Evolutionary conservation across 306 rosid species (phyloP).

Genomic region (Casuarina glauca): DNA sequence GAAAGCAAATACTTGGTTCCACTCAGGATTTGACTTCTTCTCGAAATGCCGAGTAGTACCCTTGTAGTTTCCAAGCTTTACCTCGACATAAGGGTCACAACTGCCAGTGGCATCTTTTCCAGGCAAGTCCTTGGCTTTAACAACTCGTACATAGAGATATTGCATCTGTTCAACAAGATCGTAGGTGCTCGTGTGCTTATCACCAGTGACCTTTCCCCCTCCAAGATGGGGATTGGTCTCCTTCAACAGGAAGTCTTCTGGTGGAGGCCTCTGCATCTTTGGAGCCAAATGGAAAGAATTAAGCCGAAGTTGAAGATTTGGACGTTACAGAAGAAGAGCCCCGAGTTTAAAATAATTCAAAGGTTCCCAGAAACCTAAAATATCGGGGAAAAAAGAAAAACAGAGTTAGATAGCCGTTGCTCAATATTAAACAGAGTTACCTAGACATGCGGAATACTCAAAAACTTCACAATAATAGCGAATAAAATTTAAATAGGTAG

Average conservation of each 20-base stretch:
- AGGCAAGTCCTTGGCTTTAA: slow-evolving; percentile 86
- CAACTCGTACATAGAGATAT: slow-evolving; percentile 92
- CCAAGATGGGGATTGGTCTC: slow-evolving; percentile 98
- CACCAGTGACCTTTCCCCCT: slow-evolving; percentile 89
- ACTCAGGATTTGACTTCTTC: slow-evolving; percentile 90
- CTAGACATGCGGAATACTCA: slow-evolving; percentile 49
- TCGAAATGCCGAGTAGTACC: slow-evolving; percentile 93
- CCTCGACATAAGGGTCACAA: slow-evolving; percentile 91
- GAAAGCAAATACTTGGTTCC: slow-evolving; percentile 95
- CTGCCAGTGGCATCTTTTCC: slow-evolving; percentile 85
- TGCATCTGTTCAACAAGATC: slow-evolving; percentile 99
- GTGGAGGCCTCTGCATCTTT: slow-evolving; percentile 92
- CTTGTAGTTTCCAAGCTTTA: slow-evolving; percentile 87
- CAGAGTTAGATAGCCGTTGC: slow-evolving; percentile 60
- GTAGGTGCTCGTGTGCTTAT: slow-evolving; percentile 88
- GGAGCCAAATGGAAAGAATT: slow-evolving; percentile 25
- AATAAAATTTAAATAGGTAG: slow-evolving; percentile 1
- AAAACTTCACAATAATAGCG: slow-evolving; percentile 22
- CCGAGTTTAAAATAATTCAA: slow-evolving; percentile 39
- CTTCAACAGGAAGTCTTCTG: slow-evolving; percentile 86
- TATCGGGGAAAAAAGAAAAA: slow-evolving; percentile 38
- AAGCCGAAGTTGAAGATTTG: slow-evolving; percentile 25
- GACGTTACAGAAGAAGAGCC: slow-evolving; percentile 16
- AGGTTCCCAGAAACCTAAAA: slow-evolving; percentile 56
- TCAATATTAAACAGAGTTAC: slow-evolving; percentile 31